A percentile compares a stretch with the other conserved stretches of the same genome.
Evolutionary conservation across 2,329 filamentous ascomycete genomes (phyloP).

Genomic region (Trichophyton benhamiae): DNA sequence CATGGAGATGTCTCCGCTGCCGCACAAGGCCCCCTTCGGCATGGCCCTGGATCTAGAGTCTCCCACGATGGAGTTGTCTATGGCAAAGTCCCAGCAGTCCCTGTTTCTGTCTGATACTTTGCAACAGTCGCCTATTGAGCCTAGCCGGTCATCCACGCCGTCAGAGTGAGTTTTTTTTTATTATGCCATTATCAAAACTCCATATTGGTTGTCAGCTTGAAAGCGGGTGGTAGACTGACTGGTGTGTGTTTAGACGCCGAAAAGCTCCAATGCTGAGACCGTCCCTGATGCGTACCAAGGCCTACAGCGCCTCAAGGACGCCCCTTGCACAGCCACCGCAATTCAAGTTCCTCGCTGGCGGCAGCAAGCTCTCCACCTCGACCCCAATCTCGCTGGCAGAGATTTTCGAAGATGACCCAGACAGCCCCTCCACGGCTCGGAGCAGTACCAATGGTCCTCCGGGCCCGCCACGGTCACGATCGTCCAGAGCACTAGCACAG

Average conservation of each 20-base stretch:
- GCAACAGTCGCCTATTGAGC: slow-evolving; percentile 27
- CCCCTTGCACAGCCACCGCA: slow-evolving; percentile 52
- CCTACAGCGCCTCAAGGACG: slow-evolving; percentile 53
- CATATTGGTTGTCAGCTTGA: too few relatives aligned
- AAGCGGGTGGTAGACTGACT: too few relatives aligned
- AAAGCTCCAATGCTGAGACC: slow-evolving; percentile 61
- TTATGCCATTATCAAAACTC: too few relatives aligned
- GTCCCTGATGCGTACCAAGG: slow-evolving; percentile 62
- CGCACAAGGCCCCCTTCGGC: slow-evolving; percentile 66
- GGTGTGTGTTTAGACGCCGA: slow-evolving; percentile 40
- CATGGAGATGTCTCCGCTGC: slow-evolving; percentile 90
- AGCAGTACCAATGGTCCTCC: slow-evolving; percentile 45
- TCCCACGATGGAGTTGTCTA: slow-evolving; percentile 51
- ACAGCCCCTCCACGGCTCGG: slow-evolving; percentile 46
- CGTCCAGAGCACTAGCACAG: slow-evolving; percentile 41
- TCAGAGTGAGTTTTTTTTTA: slow-evolving; percentile 22
- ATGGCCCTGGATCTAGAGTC: slow-evolving; percentile 51
- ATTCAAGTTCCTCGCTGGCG: slow-evolving; percentile 58
- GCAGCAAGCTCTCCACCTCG: slow-evolving; percentile 39
- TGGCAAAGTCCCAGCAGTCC: slow-evolving; percentile 29
- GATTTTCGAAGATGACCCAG: slow-evolving; percentile 57
- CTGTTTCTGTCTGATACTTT: slow-evolving; percentile 28
- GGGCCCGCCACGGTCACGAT: slow-evolving; percentile 50
- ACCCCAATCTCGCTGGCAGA: slow-evolving; percentile 61
- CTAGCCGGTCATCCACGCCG: slow-evolving; percentile 17